A percentile compares a stretch with the other conserved stretches of the same genome.
Conservation (phyloP, 257 asterid species). For the Eucommia ulmoides region DNA sequence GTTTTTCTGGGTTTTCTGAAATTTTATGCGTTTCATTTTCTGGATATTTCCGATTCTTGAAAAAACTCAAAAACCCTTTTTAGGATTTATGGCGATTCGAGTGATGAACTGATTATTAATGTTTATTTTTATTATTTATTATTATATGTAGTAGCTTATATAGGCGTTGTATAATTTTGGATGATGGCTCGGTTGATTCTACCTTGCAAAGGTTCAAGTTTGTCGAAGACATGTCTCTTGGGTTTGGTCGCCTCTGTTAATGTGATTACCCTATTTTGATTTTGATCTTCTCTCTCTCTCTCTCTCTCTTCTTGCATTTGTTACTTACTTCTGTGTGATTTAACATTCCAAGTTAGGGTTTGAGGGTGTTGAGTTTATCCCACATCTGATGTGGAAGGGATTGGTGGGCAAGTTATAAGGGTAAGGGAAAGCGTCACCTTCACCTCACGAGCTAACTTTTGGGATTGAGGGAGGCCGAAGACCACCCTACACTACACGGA, state of each 20-base stretch:
- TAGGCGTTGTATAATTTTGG: slow-evolving; percentile 30
- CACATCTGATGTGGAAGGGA: no score
- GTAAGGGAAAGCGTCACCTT: no score
- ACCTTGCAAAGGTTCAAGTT: slow-evolving; percentile 64
- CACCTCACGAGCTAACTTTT: no score
- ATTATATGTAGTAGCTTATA: slow-evolving; percentile 13
- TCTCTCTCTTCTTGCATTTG: not conserved
- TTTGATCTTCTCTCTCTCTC: not conserved
- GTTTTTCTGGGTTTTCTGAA: slow-evolving; percentile 2
- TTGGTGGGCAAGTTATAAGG: no score
- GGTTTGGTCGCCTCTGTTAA: slow-evolving; percentile 70
- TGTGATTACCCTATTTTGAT: slow-evolving; percentile 37
- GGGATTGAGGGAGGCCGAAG: no score
- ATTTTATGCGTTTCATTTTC: slow-evolving; percentile 2
- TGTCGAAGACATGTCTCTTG: slow-evolving; percentile 72
- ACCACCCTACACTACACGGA: no score
- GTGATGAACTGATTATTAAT: slow-evolving; percentile 7
- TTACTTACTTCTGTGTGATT: not conserved
- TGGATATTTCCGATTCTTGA: slow-evolving; percentile 7
- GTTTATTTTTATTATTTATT: slow-evolving; percentile 7
- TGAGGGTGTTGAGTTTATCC: no score
- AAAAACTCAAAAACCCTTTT: no score
- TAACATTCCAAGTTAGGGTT: slow-evolving; percentile 10
- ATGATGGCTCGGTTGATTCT: slow-evolving; percentile 76
- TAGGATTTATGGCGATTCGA: slow-evolving; percentile 7